Percentiles rank a stretch among this genome's conserved stretches.
Evolutionary conservation across 495 filamentous ascomycete genomes (phyloP).

Genomic region (Penicillium flavigenum): DNA sequence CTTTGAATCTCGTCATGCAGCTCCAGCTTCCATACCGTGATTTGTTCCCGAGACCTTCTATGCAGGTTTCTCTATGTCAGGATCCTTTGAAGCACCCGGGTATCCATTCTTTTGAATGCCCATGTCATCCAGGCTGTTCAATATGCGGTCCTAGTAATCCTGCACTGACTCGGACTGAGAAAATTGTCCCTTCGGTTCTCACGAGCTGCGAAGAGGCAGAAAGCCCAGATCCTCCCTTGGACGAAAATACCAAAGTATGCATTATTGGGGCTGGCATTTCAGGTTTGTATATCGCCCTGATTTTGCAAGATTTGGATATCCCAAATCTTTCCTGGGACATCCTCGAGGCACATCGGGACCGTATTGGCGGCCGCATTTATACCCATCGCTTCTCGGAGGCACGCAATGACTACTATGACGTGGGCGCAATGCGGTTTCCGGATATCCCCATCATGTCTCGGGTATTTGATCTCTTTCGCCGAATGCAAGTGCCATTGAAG

Average conservation of each 20-base stretch:
- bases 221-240: too few species aligned
- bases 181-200: too few species aligned
- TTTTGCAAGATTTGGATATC: neutral
- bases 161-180: too few species aligned
- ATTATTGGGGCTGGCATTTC: neutral
- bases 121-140: too few species aligned
- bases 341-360: neutral
- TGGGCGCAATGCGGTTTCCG: neutral
- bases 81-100: too few species aligned
- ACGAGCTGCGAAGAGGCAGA: too few species aligned
- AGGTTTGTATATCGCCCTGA: neutral
- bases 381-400: neutral
- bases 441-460: neutral
- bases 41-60: neutral
- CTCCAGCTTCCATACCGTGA: neutral
- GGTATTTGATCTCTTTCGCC: conserved; percentile 1
- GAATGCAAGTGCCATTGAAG: neutral
- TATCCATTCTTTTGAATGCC: too few species aligned
- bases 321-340: neutral
- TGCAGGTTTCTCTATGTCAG: too few species aligned
- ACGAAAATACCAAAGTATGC: too few species aligned
- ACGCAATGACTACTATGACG: neutral
- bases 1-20: neutral
- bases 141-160: too few species aligned
- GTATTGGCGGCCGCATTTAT: neutral